Conservation (phyloP, 2,329 filamentous ascomycete species). For the Colletotrichum horii region DNA sequence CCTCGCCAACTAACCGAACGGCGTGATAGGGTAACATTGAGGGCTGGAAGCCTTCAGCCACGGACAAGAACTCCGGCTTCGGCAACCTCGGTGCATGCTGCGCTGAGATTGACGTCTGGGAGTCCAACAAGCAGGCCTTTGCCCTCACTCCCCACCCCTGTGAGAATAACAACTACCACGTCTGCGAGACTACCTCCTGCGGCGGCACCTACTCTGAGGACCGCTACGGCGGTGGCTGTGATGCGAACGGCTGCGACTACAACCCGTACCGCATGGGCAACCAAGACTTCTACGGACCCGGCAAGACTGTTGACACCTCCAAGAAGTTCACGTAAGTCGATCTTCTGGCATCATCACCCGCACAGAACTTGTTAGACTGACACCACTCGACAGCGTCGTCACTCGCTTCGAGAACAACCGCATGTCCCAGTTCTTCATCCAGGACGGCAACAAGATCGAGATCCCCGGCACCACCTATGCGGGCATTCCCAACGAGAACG, state of each 20-base stretch:
- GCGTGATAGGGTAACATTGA: slow-evolving; percentile 24
- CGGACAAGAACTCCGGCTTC: slow-evolving; percentile 25
- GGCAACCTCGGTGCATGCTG: slow-evolving; percentile 28
- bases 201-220: slow-evolving; percentile 53
- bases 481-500: slow-evolving; percentile 61
- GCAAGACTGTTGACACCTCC: slow-evolving; percentile 61
- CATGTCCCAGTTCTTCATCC: slow-evolving; percentile 23
- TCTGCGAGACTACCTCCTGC: slow-evolving; percentile 34
- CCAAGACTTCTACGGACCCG: slow-evolving; percentile 63
- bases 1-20: background rate
- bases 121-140: slow-evolving; percentile 29
- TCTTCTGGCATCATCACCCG: slow-evolving; percentile 39
- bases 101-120: slow-evolving; percentile 30
- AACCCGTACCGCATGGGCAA: slow-evolving; percentile 67
- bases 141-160: slow-evolving; percentile 30
- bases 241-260: slow-evolving; percentile 71
- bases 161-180: slow-evolving; percentile 19
- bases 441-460: slow-evolving; percentile 13
- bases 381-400: slow-evolving; percentile 48
- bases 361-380: background rate
- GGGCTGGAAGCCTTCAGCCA: slow-evolving; percentile 26
- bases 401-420: slow-evolving; percentile 55
- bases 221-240: slow-evolving; percentile 64
- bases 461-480: slow-evolving; percentile 24
- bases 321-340: slow-evolving; percentile 53